phyloP scores from a whole-genome alignment of 2,329 filamentous ascomycete genomes.

The Penicillium sp. region DNA sequence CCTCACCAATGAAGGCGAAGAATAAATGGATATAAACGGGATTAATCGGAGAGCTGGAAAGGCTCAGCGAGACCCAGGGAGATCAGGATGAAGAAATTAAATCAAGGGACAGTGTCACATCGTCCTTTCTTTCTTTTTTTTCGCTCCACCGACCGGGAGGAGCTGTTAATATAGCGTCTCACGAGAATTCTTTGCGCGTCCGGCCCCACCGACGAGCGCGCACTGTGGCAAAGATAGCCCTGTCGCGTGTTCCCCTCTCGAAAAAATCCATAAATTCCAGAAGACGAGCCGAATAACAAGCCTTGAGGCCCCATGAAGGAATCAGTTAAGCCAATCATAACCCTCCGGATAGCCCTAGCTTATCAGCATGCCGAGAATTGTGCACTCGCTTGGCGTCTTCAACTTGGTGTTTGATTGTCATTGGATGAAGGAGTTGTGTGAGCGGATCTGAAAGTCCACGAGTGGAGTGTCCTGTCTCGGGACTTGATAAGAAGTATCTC shows the following conservation, averaged over 20 bases:
- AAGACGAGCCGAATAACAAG: conserved; percentile 25
- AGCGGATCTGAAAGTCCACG: neutral
- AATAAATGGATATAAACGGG: conserved; percentile 2
- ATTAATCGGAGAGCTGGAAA: conserved; percentile 20
- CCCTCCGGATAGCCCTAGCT: conserved; percentile 2
- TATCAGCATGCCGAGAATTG: conserved; percentile 19
- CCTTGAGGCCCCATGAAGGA: neutral
- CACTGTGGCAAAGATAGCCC: conserved; percentile 16
- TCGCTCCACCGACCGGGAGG: conserved; percentile 13
- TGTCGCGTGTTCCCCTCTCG: conserved; percentile 17
- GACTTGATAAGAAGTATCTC: neutral
- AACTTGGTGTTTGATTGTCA: neutral
- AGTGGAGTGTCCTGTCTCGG: neutral
- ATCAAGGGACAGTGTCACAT: conserved; percentile 18
- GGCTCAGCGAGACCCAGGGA: conserved; percentile 20
- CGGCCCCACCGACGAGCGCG: conserved; percentile 13
- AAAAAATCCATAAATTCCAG: conserved; percentile 15
- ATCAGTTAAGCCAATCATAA: neutral
- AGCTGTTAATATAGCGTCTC: conserved; percentile 20
- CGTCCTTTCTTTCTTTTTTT: conserved; percentile 19
- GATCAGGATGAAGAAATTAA: conserved; percentile 12
- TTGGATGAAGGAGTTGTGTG: conserved; percentile 2
- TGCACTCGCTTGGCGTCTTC: conserved; percentile 11
- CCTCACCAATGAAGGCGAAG: conserved; percentile 17
- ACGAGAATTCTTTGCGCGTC: conserved; percentile 18